Percentiles rank a stretch among this genome's conserved stretches.
These are phyloP conservation scores for Pichia kudriavzevii DNA, from an alignment of 1,139 yeast genomes.

Conservation along the genomic window DNA sequence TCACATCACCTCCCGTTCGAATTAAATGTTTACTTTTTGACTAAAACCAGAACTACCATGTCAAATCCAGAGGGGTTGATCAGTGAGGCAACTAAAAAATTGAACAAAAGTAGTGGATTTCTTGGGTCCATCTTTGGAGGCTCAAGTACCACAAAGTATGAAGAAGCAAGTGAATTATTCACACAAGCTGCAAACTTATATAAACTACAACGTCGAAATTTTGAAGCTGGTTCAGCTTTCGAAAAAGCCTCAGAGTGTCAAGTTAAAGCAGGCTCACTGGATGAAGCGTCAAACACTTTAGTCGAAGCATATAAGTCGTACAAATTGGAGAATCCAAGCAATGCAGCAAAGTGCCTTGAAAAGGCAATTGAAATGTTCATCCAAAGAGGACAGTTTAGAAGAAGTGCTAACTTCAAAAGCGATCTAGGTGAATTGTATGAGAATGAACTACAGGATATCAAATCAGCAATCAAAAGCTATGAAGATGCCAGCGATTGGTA, in stretches of 20 bases:
- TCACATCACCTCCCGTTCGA: too few relatives aligned
- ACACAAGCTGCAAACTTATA: conserved; percentile 87
- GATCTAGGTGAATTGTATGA: conserved; percentile 88
- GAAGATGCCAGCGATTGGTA: conserved; percentile 97
- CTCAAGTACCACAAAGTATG: conserved; percentile 58
- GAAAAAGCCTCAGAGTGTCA: conserved; percentile 81
- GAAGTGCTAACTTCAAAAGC: conserved; percentile 91
- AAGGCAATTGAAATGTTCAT: conserved; percentile 81
- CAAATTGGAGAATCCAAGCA: conserved; percentile 62
- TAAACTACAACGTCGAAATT: conserved; percentile 60
- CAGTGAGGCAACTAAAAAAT: conserved; percentile 66
- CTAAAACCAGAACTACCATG: too few relatives aligned
- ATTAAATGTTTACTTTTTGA: too few relatives aligned
- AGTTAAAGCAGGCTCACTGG: conserved; percentile 65
- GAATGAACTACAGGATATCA: conserved; percentile 54
- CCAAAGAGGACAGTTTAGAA: conserved; percentile 84
- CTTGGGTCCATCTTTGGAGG: conserved; percentile 60
- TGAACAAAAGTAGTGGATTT: conserved; percentile 68
- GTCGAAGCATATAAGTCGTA: conserved; percentile 90
- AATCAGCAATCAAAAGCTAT: conserved; percentile 67
- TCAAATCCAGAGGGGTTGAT: conserved; percentile 29
- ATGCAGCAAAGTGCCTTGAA: conserved; percentile 70
- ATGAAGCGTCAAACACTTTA: conserved; percentile 85
- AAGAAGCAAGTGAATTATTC: conserved; percentile 88
- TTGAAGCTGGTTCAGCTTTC: conserved; percentile 75